Evolutionary conservation across 345 rosid genomes (phyloP).

Genomic region (Noccaea bulbosa): DNA sequence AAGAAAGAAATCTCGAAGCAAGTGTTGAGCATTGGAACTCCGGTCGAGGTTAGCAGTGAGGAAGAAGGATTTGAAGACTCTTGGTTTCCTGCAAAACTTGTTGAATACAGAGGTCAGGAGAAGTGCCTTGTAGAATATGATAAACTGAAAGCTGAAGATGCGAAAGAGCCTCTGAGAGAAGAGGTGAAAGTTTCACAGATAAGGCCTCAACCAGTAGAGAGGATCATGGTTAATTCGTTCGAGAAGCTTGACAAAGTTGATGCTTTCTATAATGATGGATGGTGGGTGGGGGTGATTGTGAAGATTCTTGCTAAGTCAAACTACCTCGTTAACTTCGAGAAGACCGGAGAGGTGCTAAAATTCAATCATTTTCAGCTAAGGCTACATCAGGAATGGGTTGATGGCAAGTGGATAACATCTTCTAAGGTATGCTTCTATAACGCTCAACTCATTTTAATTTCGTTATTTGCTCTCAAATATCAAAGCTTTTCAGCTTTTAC

Average conservation of each 20-base stretch:
- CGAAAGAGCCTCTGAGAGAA: slow-evolving; percentile 67
- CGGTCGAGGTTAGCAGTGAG: slow-evolving; percentile 72
- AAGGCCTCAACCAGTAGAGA: slow-evolving; percentile 72
- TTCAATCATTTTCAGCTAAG: slow-evolving; percentile 68
- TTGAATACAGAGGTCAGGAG: slow-evolving; percentile 50
- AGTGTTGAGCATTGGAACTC: slow-evolving; percentile 41
- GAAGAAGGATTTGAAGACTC: slow-evolving; percentile 92
- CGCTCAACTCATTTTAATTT: not conserved
- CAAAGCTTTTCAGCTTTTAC: slow-evolving; percentile 16
- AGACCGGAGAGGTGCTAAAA: slow-evolving; percentile 53
- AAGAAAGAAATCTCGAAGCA: slow-evolving; percentile 22
- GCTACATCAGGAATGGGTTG: slow-evolving; percentile 77
- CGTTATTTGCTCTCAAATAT: not conserved
- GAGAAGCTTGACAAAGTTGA: slow-evolving; percentile 70
- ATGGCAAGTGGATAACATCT: slow-evolving; percentile 66
- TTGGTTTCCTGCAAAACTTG: slow-evolving; percentile 72
- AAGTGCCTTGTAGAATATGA: slow-evolving; percentile 67
- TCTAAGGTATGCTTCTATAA: slow-evolving; percentile 47
- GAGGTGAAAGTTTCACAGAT: slow-evolving; percentile 54
- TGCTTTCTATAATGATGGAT: slow-evolving; percentile 79
- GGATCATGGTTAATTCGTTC: slow-evolving; percentile 46
- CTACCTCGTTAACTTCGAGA: slow-evolving; percentile 59
- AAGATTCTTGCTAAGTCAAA: slow-evolving; percentile 55
- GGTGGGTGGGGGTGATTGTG: slow-evolving; percentile 81
- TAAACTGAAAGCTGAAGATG: slow-evolving; percentile 68